phyloP scores from a whole-genome alignment of 169 alveolate species.

The Cryptosporidium ubiquitum region DNA sequence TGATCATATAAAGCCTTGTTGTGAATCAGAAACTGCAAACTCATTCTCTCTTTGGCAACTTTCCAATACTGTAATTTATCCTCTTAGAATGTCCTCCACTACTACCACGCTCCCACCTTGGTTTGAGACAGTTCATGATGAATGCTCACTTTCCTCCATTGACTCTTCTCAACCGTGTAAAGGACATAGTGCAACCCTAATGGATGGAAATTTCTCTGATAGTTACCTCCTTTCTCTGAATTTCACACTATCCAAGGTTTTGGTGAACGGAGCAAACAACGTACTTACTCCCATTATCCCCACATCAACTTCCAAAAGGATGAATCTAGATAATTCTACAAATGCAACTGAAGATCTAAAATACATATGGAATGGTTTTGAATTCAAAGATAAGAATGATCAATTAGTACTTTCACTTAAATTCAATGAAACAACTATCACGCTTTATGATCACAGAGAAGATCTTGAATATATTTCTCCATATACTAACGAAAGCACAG shows the following conservation, averaged over 20 bases:
- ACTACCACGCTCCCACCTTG: conserved; percentile 19
- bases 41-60: conserved; percentile 55
- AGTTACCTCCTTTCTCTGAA: neutral
- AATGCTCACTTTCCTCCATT: neutral
- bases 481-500: conserved; percentile 11
- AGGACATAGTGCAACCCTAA: neutral
- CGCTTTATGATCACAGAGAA: conserved; percentile 30
- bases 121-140: neutral
- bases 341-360: neutral
- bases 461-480: conserved; percentile 9
- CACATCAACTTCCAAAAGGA: neutral
- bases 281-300: neutral
- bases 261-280: conserved; percentile 3
- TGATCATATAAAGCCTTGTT: conserved; percentile 42
- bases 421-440: conserved; percentile 40
- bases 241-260: neutral
- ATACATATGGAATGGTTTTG: neutral
- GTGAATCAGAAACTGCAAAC: neutral
- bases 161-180: conserved; percentile 4
- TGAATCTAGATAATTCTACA: neutral
- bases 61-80: conserved; percentile 23
- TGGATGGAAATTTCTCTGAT: neutral
- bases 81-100: conserved; percentile 30
- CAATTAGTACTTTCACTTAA: neutral
- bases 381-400: neutral